Base-by-base conservation (phyloP, 2,329 filamentous ascomycete genomes). In the Sporothrix euskadiensis region DNA sequence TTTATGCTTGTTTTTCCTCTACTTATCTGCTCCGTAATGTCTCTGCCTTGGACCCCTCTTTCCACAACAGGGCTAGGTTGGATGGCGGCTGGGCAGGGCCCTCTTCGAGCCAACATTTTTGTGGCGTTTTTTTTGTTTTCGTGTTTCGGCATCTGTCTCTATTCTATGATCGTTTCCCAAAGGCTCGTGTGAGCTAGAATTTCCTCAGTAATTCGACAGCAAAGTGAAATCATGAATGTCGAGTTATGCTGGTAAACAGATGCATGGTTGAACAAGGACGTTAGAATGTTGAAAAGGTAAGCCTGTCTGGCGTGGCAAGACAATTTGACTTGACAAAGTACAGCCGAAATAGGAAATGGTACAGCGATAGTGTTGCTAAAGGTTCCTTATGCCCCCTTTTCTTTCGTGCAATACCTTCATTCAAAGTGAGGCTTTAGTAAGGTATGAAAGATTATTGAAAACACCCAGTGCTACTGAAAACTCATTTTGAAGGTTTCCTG, bases 1-100 rank as follows among this genome's bases (percentile, higher is more conserved):
- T 70, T 69, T 57, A 44, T 19, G 68, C 68, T 70, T 70, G 49
- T 44, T 70, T 70, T n/a, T n/a, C 22, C 39, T 26, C 4, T 19
- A 47, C 32, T 52, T 6, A 12, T 10, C 26, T 6, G 4, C 39
- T n/a, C 14, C 56, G 7, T 5, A 7, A n/a, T 61, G 30, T 61
- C 57, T 61, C 57, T 61, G 57, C 32, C 57, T 61, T 52, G 44
- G 44, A 35, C 65, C 65, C 41, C 65, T 68, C 65, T 52, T 52
- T 68, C 65, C 35, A 30, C 14, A 35, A 49, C 22, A 52, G 65
- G 41, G 16, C n/a, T 68, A 35, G 63, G 22, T n/a, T 52, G 12
- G 44, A 14, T 19, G n/a, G 30, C 35, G 32, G 32, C 32, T 39
- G 26, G 44, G 12, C 52, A 56, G 10, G 56, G 14, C 56, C 6